Evolutionary conservation across 1,139 yeast genomes (phyloP).

Genomic region (Groenewaldozyma sp.): DNA sequence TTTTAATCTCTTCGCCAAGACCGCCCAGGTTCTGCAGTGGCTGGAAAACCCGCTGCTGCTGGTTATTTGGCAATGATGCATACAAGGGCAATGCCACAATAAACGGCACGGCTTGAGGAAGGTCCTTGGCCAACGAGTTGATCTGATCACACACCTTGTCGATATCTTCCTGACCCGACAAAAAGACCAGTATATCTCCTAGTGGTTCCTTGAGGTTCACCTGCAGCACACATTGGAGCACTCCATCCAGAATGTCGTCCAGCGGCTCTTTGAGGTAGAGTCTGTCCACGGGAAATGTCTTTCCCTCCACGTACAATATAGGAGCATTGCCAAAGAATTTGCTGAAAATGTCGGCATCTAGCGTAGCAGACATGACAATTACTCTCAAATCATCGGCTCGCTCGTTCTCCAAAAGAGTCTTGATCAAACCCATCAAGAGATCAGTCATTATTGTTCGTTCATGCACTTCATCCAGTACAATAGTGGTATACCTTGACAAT

Average conservation of each 20-base stretch:
- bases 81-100: constrained; percentile 76
- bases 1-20: no score
- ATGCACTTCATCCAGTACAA: constrained; percentile 95
- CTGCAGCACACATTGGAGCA: constrained; percentile 67
- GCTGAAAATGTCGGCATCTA: constrained; percentile 86
- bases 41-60: constrained; percentile 70
- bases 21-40: constrained; percentile 39
- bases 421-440: constrained; percentile 77
- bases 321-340: constrained; percentile 70
- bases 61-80: constrained; percentile 83
- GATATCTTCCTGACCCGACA: constrained; percentile 97
- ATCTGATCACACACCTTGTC: constrained; percentile 69
- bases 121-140: constrained; percentile 48
- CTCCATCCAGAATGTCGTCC: constrained; percentile 78
- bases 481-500: constrained; percentile 57
- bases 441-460: constrained; percentile 92
- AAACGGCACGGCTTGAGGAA: constrained; percentile 68
- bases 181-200: constrained; percentile 84
- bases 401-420: constrained; percentile 40
- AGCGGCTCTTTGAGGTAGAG: constrained; percentile 50
- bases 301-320: constrained; percentile 78
- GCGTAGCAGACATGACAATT: constrained; percentile 87
- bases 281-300: constrained; percentile 74
- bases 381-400: constrained; percentile 38
- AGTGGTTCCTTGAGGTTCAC: constrained; percentile 66